Evolutionary conservation across 139 green algal species (phyloP).

Genomic region (Chloropicon primus): DNA sequence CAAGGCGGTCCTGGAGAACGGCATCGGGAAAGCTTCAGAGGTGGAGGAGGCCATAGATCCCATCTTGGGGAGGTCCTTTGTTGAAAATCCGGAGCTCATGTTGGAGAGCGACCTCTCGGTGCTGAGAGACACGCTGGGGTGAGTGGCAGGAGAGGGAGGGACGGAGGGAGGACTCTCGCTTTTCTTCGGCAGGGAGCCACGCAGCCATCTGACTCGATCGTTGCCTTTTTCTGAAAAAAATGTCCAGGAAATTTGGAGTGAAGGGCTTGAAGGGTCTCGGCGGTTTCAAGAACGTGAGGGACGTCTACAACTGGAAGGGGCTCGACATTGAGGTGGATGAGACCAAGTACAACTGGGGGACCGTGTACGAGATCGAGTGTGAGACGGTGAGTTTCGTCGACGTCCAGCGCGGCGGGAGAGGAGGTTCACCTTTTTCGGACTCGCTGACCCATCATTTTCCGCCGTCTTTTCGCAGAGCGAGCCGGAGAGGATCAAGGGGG

Average conservation of each 20-base stretch:
- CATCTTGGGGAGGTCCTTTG: slow-evolving; percentile 24
- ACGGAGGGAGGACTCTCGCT: not conserved
- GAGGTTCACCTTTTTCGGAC: too few species aligned
- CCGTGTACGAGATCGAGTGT: slow-evolving; percentile 75
- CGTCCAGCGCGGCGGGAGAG: too few species aligned
- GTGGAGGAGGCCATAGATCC: slow-evolving; percentile 52
- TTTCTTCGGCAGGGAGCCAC: too few species aligned
- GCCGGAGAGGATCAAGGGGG: slow-evolving; percentile 46
- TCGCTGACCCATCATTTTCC: too few species aligned
- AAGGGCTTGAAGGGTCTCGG: slow-evolving; percentile 56
- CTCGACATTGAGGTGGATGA: slow-evolving; percentile 79
- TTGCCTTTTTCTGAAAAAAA: too few species aligned
- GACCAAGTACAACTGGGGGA: slow-evolving; percentile 71
- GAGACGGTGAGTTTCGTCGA: slow-evolving; percentile 52
- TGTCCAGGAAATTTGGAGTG: slow-evolving; percentile 27
- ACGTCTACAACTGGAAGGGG: slow-evolving; percentile 58
- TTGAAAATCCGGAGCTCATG: slow-evolving; percentile 41
- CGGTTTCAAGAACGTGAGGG: slow-evolving; percentile 76
- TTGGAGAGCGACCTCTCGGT: slow-evolving; percentile 22
- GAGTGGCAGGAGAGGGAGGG: not conserved
- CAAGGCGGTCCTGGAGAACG: slow-evolving; percentile 57
- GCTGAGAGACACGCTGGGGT: not conserved
- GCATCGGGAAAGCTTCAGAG: slow-evolving; percentile 61
- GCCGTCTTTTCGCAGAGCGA: slow-evolving; percentile 15
- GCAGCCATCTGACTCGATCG: too few species aligned